phyloP scores from a whole-genome alignment of 345 rosid species.

The Litchi chinensis region DNA sequence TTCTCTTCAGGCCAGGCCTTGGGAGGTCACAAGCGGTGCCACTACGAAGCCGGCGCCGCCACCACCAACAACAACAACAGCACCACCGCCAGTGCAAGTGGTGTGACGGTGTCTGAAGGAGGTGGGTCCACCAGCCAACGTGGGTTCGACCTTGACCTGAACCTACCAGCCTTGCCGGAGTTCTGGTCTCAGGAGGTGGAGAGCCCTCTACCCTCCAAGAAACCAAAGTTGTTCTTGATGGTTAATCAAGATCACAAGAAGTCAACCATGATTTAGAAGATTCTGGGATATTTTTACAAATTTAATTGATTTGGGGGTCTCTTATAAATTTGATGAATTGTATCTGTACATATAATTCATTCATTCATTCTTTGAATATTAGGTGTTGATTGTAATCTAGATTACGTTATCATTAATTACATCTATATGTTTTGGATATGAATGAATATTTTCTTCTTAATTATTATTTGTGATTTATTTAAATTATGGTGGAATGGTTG shows the following conservation, averaged over 20 bases:
- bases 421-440: background rate
- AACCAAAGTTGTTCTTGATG: slow-evolving; percentile 50
- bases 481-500: background rate
- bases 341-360: slow-evolving; percentile 39
- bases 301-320: background rate
- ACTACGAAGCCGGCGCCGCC: slow-evolving; percentile 72
- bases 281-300: background rate
- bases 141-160: slow-evolving; percentile 83
- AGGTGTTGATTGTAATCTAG: background rate
- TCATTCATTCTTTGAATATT: slow-evolving; percentile 19
- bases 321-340: slow-evolving; percentile 16
- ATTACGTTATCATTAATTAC: background rate
- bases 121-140: slow-evolving; percentile 45
- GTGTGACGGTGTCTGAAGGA: slow-evolving; percentile 48
- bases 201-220: slow-evolving; percentile 69
- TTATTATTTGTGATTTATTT: background rate
- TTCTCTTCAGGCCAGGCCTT: slow-evolving; percentile 94
- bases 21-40: slow-evolving; percentile 98
- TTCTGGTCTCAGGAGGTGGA: slow-evolving; percentile 59
- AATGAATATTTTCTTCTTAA: background rate
- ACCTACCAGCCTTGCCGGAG: slow-evolving; percentile 82
- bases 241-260: background rate
- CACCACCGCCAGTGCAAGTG: slow-evolving; percentile 34
- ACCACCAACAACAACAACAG: slow-evolving; percentile 4
- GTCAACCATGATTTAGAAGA: background rate